Percentiles rank a stretch among this genome's conserved stretches.
Evolutionary conservation across 192 early-diverging fungal species (phyloP).

Genomic region (Lunasporangiospora selenospora): DNA sequence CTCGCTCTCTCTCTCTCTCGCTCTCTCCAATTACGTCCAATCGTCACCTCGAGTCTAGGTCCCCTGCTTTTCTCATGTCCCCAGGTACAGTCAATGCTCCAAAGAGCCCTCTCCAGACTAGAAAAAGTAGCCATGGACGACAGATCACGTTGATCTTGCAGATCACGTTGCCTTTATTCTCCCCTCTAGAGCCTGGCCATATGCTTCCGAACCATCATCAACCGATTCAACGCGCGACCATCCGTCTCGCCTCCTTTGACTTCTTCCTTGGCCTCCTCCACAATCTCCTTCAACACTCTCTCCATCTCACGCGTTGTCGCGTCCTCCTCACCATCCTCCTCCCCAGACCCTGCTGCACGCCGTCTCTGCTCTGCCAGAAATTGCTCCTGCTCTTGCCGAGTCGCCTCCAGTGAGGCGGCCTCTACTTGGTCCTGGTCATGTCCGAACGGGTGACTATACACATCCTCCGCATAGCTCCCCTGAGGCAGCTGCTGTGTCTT

Average conservation of each 20-base stretch:
- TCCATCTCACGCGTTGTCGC: conserved; percentile 36
- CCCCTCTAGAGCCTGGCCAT: too few species aligned
- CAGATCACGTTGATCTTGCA: too few species aligned
- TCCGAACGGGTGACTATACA: conserved; percentile 26
- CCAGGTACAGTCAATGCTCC: too few species aligned
- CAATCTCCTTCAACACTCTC: conserved; percentile 29
- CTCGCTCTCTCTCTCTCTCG: too few species aligned
- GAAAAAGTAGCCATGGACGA: too few species aligned
- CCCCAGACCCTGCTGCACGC: background rate
- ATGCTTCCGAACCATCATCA: conserved; percentile 40
- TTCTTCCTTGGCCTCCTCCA: conserved; percentile 30
- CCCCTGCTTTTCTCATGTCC: too few species aligned
- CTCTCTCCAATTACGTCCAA: background rate
- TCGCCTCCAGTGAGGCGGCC: conserved; percentile 20
- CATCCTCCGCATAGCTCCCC: conserved; percentile 32
- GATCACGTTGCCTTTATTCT: too few species aligned
- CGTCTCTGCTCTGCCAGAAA: conserved; percentile 14
- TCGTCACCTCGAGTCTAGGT: too few species aligned
- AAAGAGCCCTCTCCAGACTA: too few species aligned
- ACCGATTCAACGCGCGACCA: conserved; percentile 25
- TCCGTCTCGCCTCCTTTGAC: conserved; percentile 31
- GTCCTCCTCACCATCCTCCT: background rate
- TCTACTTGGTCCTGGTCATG: conserved; percentile 12
- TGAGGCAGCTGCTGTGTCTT: too few species aligned
- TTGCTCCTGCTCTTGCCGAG: conserved; percentile 20